Conservation (phyloP, 192 early-diverging fungal species). For the Coemansia sp. region DNA sequence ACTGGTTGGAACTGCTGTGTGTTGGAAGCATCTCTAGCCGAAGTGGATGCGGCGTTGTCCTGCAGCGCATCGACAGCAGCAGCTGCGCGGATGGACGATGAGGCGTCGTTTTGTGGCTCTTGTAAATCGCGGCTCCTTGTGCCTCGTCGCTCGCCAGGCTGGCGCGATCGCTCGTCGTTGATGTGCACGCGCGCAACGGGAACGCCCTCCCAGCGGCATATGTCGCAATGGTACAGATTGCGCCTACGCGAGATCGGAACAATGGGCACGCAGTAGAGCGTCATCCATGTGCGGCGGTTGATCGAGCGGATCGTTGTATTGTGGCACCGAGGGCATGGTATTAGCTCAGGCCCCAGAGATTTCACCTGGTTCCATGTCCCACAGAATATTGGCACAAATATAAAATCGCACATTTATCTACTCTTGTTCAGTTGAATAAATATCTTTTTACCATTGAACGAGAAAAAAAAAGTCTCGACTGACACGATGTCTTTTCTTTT, state of each 20-base stretch:
- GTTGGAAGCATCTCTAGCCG: neutral
- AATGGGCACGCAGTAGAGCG: conserved; percentile 42
- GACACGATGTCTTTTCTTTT: neutral
- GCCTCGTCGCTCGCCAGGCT: conserved; percentile 4
- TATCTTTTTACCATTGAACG: neutral
- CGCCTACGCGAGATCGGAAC: conserved; percentile 39
- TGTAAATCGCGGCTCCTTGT: neutral
- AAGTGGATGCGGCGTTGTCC: neutral
- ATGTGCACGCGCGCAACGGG: conserved; percentile 12
- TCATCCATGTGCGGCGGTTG: conserved; percentile 44
- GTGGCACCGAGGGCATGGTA: conserved; percentile 44
- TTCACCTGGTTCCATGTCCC: conserved; percentile 42
- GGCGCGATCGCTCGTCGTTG: conserved; percentile 6
- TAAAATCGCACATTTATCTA: conserved; percentile 40
- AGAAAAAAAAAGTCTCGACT: neutral
- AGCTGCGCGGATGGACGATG: neutral
- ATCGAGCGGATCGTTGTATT: conserved; percentile 44
- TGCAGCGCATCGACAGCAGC: neutral
- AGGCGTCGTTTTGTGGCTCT: neutral
- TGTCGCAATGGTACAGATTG: conserved; percentile 38
- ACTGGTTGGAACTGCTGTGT: conserved; percentile 31
- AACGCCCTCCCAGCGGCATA: conserved; percentile 46
- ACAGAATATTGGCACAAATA: conserved; percentile 36
- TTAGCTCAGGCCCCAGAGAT: conserved; percentile 33
- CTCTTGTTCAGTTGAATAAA: neutral